Evolutionary conservation across 1,139 yeast species (phyloP).

Genomic region (Geotrichum aggregatum): DNA sequence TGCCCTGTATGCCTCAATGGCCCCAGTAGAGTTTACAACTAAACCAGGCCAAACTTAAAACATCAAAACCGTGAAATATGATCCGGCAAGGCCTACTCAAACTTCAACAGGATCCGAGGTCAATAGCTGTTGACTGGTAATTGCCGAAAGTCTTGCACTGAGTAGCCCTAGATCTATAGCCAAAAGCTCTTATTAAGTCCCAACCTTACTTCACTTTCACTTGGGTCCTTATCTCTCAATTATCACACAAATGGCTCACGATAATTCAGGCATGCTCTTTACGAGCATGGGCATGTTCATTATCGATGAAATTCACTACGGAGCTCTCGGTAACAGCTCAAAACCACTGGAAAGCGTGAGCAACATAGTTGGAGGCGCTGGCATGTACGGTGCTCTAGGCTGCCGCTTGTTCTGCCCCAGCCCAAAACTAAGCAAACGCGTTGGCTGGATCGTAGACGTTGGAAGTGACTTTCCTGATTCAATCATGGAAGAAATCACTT

Average conservation of each 20-base stretch:
- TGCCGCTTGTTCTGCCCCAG: constrained; percentile 55
- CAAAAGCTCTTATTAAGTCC: too few relatives aligned
- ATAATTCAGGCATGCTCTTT: constrained; percentile 34
- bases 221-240: neutral
- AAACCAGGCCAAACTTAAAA: too few relatives aligned
- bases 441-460: constrained; percentile 71
- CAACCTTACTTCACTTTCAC: too few relatives aligned
- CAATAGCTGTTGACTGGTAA: too few relatives aligned
- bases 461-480: constrained; percentile 70
- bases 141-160: too few relatives aligned
- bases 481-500: constrained; percentile 45
- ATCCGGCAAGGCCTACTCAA: too few relatives aligned
- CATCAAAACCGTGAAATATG: too few relatives aligned
- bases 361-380: constrained; percentile 84
- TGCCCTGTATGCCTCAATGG: too few relatives aligned
- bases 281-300: constrained; percentile 84
- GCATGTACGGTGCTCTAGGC: constrained; percentile 78
- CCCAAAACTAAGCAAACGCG: constrained; percentile 23
- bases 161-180: too few relatives aligned
- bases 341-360: constrained; percentile 36
- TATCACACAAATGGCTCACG: neutral
- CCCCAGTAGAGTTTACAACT: too few relatives aligned
- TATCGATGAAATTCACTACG: constrained; percentile 77
- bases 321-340: constrained; percentile 41
- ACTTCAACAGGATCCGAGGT: too few relatives aligned